Evolutionary conservation across 768 basidiomycete species (phyloP).

Genomic region (Dacryopinax primogenitus): DNA sequence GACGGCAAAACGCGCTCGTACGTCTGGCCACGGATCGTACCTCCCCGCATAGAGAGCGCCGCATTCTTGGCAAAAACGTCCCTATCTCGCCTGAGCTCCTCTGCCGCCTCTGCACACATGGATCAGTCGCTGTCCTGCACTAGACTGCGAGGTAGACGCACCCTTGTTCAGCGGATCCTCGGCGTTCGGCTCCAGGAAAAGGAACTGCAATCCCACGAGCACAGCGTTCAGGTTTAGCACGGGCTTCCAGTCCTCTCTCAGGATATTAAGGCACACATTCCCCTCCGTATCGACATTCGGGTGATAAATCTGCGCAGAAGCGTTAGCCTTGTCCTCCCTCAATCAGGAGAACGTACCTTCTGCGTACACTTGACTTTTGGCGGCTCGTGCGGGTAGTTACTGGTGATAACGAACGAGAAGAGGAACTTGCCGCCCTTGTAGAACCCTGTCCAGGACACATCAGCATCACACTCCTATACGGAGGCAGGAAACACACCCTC

Average conservation of each 20-base stretch:
- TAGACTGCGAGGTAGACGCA: constrained; percentile 27
- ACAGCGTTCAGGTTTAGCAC: constrained; percentile 95
- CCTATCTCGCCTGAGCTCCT: constrained; percentile 81
- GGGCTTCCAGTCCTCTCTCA: constrained; percentile 99
- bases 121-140: constrained; percentile 15
- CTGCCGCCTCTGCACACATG: constrained; percentile 69
- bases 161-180: constrained; percentile 99
- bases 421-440: constrained; percentile 89
- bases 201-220: constrained; percentile 95
- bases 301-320: constrained; percentile 74
- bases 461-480: neutral
- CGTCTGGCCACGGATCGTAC: constrained; percentile 56
- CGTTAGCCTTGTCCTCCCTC: neutral
- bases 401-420: constrained; percentile 93
- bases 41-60: constrained; percentile 74
- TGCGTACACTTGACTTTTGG: constrained; percentile 98
- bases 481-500: constrained; percentile 49
- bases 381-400: constrained; percentile 97
- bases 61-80: constrained; percentile 77
- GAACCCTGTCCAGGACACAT: constrained; percentile 52
- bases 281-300: constrained; percentile 97
- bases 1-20: constrained; percentile 55
- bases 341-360: constrained; percentile 42
- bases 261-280: constrained; percentile 95
- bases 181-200: constrained; percentile 97